Conservation (phyloP, 345 rosid genomes). For the Euphorbia pulcherrima region DNA sequence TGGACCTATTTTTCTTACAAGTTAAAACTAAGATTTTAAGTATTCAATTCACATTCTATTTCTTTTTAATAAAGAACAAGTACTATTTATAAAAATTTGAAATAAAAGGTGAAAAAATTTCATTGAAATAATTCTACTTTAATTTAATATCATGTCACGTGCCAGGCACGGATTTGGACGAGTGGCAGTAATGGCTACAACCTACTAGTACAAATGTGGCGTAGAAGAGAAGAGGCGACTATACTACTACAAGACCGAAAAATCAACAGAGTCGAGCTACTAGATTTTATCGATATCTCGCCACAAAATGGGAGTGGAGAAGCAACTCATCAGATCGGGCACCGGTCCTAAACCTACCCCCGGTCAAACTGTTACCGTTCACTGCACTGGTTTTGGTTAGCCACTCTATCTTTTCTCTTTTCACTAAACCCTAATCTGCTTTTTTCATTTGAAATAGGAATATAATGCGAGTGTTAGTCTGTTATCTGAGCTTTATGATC, state of each 20-base stretch:
- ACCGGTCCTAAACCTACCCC: constrained; percentile 33
- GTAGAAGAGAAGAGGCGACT: not conserved
- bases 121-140: too few relatives aligned
- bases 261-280: not conserved
- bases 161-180: not conserved
- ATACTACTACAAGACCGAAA: not conserved
- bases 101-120: too few relatives aligned
- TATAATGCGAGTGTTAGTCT: too few relatives aligned
- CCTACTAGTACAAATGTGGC: not conserved
- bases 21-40: too few relatives aligned
- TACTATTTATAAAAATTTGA: too few relatives aligned
- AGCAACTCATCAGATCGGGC: constrained; percentile 35
- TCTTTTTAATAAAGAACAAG: too few relatives aligned
- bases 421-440: not conserved
- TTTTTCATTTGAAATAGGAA: not conserved
- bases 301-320: constrained; percentile 37
- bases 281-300: not conserved
- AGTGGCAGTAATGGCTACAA: not conserved
- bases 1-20: too few relatives aligned
- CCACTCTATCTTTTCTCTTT: not conserved
- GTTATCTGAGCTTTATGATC: too few relatives aligned
- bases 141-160: constrained; percentile 1
- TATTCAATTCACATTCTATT: too few relatives aligned
- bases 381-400: constrained; percentile 44
- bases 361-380: constrained; percentile 45